Evolutionary conservation across 805 yeast species (phyloP).

Genomic region (Cyberlindnera saturnus): DNA sequence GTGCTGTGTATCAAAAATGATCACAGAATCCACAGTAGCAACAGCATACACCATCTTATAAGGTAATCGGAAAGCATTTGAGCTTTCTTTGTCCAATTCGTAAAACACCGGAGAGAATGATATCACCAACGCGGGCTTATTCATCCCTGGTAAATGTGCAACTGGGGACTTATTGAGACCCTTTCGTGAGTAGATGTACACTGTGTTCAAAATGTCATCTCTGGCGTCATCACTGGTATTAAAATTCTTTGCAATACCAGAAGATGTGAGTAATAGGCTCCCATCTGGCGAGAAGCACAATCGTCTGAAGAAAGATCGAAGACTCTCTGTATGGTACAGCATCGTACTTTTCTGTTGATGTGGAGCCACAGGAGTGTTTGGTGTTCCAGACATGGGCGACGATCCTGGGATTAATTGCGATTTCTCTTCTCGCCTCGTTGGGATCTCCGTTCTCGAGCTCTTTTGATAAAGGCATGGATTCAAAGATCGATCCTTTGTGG

Average conservation of each 20-base stretch:
- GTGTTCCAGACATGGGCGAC: background rate
- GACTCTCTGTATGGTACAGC: slow-evolving; percentile 78
- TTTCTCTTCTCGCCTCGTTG: slow-evolving; percentile 23
- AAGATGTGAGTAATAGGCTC: slow-evolving; percentile 63
- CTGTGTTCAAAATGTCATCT: slow-evolving; percentile 56
- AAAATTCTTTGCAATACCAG: slow-evolving; percentile 51
- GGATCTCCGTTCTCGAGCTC: slow-evolving; percentile 53
- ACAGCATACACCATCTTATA: slow-evolving; percentile 87
- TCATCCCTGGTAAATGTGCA: slow-evolving; percentile 71
- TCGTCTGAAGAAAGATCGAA: slow-evolving; percentile 86
- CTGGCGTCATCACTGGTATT: slow-evolving; percentile 12
- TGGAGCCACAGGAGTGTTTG: background rate
- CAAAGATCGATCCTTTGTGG: slow-evolving; percentile 13
- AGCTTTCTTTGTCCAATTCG: slow-evolving; percentile 23
- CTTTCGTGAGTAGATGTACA: slow-evolving; percentile 69
- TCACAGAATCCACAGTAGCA: slow-evolving; percentile 83
- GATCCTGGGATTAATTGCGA: background rate
- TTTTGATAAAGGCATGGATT: slow-evolving; percentile 39
- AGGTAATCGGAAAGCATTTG: slow-evolving; percentile 47
- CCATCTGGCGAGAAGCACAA: slow-evolving; percentile 91
- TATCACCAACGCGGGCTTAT: slow-evolving; percentile 79
- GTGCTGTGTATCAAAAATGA: slow-evolving; percentile 75
- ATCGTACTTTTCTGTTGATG: slow-evolving; percentile 28
- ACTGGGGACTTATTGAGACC: slow-evolving; percentile 67
- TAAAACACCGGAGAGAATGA: slow-evolving; percentile 69